Conservation (phyloP, 495 filamentous ascomycete species). For the Aspergillus heteromorphus region DNA sequence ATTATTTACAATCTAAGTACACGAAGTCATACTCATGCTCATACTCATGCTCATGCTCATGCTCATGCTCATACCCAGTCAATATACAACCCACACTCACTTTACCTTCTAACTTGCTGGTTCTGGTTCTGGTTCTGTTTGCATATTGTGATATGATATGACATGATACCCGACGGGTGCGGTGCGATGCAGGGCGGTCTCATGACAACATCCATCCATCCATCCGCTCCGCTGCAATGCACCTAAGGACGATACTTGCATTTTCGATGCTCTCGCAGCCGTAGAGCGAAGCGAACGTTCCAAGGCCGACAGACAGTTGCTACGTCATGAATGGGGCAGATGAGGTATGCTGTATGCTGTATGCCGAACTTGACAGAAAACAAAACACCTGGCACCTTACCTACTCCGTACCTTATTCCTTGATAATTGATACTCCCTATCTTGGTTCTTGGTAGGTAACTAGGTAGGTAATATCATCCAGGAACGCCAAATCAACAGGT, state of each 20-base stretch:
- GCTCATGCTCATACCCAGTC: not conserved
- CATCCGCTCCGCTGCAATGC: not conserved
- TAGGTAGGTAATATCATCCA: too few relatives aligned
- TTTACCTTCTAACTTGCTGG: too few relatives aligned
- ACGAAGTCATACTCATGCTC: too few relatives aligned
- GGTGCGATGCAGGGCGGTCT: not conserved
- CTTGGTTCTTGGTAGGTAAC: too few relatives aligned
- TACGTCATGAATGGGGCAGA: not conserved
- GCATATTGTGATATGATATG: too few relatives aligned
- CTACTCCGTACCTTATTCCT: not conserved
- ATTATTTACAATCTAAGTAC: too few relatives aligned
- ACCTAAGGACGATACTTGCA: not conserved
- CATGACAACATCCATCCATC: not conserved
- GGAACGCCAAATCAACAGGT: not conserved
- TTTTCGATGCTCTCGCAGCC: not conserved
- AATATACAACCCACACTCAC: not conserved
- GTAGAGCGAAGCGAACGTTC: not conserved
- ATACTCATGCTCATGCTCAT: too few relatives aligned
- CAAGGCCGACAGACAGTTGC: not conserved
- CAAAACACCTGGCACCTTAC: not conserved
- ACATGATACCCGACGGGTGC: not conserved
- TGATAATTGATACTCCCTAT: too few relatives aligned
- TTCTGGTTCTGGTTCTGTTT: too few relatives aligned
- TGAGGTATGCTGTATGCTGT: not conserved
- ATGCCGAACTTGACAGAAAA: not conserved